Conservation (phyloP, 305 asterid genomes). For the Fraxinus paxiana region DNA sequence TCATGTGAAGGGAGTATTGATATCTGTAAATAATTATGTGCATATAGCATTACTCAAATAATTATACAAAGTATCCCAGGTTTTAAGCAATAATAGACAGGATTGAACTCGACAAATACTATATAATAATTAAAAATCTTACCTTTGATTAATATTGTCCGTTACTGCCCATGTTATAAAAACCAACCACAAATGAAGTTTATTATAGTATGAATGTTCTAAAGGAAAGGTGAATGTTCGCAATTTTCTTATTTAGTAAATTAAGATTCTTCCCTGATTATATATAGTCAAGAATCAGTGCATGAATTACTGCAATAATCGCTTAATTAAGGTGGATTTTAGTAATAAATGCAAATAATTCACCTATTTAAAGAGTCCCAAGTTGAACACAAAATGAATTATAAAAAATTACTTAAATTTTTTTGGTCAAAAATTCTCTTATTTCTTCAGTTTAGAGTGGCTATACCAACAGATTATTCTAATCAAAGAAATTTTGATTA, state of each 20-base stretch:
- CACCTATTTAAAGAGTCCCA: neutral
- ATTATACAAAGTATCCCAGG: neutral
- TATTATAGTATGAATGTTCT: neutral
- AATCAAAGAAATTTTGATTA: neutral
- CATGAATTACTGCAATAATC: neutral
- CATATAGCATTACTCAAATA: neutral
- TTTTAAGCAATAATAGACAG: too few relatives aligned
- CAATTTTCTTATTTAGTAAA: neutral
- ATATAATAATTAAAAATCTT: too few relatives aligned
- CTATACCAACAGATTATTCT: neutral
- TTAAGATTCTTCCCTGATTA: neutral
- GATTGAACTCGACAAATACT: too few relatives aligned
- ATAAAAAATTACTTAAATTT: neutral
- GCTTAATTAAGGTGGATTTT: neutral
- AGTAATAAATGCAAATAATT: neutral
- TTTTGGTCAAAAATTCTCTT: neutral
- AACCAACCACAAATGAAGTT: neutral
- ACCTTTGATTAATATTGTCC: too few relatives aligned
- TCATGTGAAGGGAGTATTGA: too few relatives aligned
- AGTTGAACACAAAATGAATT: neutral
- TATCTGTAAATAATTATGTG: too few relatives aligned
- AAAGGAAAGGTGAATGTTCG: neutral
- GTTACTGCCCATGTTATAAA: neutral
- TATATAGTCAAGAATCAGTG: neutral
- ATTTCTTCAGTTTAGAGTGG: neutral